Conservation (phyloP, 1,284 basidiomycete genomes). For the Trichosporon sp. region DNA sequence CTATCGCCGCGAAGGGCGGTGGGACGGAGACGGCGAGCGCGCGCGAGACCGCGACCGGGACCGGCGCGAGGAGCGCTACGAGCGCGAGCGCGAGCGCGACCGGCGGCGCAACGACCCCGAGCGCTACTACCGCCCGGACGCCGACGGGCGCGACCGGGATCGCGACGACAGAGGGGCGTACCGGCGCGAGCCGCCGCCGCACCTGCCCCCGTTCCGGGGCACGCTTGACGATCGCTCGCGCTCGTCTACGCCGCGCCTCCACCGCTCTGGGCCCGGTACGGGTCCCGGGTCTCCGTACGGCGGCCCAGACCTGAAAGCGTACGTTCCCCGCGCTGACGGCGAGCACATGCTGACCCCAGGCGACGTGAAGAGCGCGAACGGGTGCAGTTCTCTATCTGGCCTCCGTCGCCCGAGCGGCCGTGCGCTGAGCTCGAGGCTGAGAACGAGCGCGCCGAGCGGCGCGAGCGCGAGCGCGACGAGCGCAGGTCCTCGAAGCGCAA, state of each 20-base stretch:
- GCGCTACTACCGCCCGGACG: background rate
- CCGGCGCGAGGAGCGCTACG: background rate
- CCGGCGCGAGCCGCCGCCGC: slow-evolving; percentile 4
- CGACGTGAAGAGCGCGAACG: slow-evolving; percentile 68
- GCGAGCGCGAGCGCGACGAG: background rate
- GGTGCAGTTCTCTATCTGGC: slow-evolving; percentile 70
- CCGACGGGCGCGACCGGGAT: background rate
- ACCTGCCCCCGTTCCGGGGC: slow-evolving; percentile 9
- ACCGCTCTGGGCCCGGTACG: background rate
- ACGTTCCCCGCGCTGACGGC: background rate
- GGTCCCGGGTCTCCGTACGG: background rate
- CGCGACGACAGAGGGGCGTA: background rate
- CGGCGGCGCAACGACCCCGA: background rate
- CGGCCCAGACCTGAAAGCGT: background rate
- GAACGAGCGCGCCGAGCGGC: background rate
- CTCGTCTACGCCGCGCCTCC: background rate
- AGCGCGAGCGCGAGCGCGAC: background rate
- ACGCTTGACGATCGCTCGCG: background rate
- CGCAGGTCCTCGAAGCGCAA: slow-evolving; percentile 44
- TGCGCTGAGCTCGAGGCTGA: slow-evolving; percentile 19
- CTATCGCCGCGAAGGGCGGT: background rate
- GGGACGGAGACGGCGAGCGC: background rate
- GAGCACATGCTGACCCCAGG: slow-evolving; percentile 51
- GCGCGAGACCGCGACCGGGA: background rate
- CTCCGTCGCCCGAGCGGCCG: slow-evolving; percentile 66